phyloP scores from a whole-genome alignment of 2,329 filamentous ascomycete genomes.

The Ophiostoma perfectum region DNA sequence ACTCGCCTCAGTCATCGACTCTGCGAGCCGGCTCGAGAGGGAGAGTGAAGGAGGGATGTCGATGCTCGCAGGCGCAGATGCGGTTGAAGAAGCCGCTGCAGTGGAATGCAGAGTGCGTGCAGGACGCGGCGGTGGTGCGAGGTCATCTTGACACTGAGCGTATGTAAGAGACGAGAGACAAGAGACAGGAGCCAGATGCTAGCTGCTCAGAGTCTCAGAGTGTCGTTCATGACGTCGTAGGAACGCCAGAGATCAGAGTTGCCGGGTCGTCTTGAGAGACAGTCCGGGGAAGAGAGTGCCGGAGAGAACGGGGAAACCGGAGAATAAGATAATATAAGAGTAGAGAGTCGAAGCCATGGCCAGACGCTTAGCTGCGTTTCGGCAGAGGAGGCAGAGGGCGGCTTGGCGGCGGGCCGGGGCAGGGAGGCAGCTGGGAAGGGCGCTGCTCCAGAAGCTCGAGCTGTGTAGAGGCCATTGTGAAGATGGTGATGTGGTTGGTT shows the following conservation, averaged over 20 bases:
- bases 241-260: too few species aligned
- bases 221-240: too few species aligned
- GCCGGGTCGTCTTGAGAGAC: too few species aligned
- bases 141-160: too few species aligned
- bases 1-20: neutral
- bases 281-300: too few species aligned
- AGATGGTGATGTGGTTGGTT: conserved; percentile 19
- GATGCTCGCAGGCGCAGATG: neutral
- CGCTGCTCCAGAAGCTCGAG: conserved; percentile 54
- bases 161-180: too few species aligned
- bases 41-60: conserved; percentile 21
- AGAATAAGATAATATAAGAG: too few species aligned
- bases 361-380: conserved; percentile 47
- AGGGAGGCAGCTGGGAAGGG: conserved; percentile 61
- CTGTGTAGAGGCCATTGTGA: conserved; percentile 27
- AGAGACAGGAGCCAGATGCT: too few species aligned
- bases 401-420: conserved; percentile 60
- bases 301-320: too few species aligned
- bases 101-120: too few species aligned
- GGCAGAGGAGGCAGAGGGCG: conserved; percentile 61
- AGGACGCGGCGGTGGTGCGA: too few species aligned
- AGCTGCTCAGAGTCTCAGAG: too few species aligned
- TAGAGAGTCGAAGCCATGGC: neutral
- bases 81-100: neutral
- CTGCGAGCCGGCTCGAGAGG: conserved; percentile 19